Conservation (phyloP, 345 rosid genomes). For the Microcos paniculata region DNA sequence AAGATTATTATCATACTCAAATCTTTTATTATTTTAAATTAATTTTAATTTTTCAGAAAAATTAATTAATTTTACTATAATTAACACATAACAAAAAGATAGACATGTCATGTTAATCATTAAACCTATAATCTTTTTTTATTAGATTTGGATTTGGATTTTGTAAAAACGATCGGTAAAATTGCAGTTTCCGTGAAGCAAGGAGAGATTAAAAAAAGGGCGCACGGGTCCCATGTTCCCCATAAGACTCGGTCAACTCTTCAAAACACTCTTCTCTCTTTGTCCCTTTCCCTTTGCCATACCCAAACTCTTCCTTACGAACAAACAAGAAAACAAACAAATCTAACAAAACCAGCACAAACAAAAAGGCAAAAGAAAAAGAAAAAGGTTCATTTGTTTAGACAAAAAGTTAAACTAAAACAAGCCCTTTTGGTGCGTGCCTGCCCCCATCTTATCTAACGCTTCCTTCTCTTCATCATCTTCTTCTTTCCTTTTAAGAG, state of each 20-base stretch:
- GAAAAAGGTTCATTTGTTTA: neutral
- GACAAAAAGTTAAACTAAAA: neutral
- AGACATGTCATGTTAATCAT: too few species aligned
- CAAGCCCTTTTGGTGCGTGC: neutral
- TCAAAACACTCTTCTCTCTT: neutral
- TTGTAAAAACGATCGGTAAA: neutral
- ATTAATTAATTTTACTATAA: too few species aligned
- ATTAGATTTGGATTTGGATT: too few species aligned
- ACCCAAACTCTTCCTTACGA: neutral
- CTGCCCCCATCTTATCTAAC: too few species aligned
- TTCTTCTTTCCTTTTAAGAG: neutral
- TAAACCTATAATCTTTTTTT: too few species aligned
- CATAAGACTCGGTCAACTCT: neutral
- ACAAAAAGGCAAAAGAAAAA: neutral
- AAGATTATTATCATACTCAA: too few species aligned
- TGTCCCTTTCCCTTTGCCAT: neutral
- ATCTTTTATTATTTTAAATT: too few species aligned
- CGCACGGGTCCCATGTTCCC: neutral
- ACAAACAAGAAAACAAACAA: neutral
- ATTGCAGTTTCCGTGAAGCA: neutral
- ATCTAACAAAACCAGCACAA: neutral
- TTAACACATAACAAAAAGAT: too few species aligned
- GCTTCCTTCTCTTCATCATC: neutral
- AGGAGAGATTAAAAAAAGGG: neutral
- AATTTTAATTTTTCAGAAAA: too few species aligned